These are phyloP conservation scores for Athelia sp. DNA, from an alignment of 1,284 basidiomycete genomes.

Conservation along the genomic window DNA sequence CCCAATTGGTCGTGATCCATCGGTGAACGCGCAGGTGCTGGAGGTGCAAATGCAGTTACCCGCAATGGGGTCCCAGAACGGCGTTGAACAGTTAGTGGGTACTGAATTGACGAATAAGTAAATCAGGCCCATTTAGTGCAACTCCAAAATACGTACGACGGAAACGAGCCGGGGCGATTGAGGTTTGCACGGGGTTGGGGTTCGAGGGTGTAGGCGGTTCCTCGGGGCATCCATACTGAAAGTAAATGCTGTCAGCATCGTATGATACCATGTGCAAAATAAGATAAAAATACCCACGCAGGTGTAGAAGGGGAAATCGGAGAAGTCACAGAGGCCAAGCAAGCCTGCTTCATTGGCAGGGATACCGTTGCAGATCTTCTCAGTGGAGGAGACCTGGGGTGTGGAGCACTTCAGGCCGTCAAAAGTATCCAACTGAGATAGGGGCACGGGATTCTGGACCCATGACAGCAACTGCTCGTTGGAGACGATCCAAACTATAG, in stretches of 20 bases:
- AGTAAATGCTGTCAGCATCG: neutral
- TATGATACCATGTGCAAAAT: neutral
- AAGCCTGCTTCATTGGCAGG: slow-evolving; percentile 59
- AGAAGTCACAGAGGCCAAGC: slow-evolving; percentile 56
- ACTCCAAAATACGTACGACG: slow-evolving; percentile 38
- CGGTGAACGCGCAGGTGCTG: slow-evolving; percentile 52
- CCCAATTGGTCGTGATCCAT: slow-evolving; percentile 63
- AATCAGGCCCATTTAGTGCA: neutral
- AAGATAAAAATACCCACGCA: slow-evolving; percentile 48
- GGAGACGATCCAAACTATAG: slow-evolving; percentile 71
- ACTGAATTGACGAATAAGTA: slow-evolving; percentile 31
- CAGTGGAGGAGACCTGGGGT: slow-evolving; percentile 47
- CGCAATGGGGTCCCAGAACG: slow-evolving; percentile 74
- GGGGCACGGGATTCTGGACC: slow-evolving; percentile 66
- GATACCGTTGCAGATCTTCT: slow-evolving; percentile 72
- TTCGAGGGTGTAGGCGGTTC: slow-evolving; percentile 47
- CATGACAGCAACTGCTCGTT: slow-evolving; percentile 72
- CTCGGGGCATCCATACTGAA: slow-evolving; percentile 70
- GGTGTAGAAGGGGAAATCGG: slow-evolving; percentile 74
- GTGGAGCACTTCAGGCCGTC: slow-evolving; percentile 56
- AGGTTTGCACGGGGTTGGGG: slow-evolving; percentile 61
- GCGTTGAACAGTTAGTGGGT: slow-evolving; percentile 69
- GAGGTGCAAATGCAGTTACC: slow-evolving; percentile 61
- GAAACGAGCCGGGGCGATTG: slow-evolving; percentile 36
- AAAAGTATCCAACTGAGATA: slow-evolving; percentile 51